phyloP scores from a whole-genome alignment of 352 stramenopile genomes.

The Globisporangium uncinulatum region DNA sequence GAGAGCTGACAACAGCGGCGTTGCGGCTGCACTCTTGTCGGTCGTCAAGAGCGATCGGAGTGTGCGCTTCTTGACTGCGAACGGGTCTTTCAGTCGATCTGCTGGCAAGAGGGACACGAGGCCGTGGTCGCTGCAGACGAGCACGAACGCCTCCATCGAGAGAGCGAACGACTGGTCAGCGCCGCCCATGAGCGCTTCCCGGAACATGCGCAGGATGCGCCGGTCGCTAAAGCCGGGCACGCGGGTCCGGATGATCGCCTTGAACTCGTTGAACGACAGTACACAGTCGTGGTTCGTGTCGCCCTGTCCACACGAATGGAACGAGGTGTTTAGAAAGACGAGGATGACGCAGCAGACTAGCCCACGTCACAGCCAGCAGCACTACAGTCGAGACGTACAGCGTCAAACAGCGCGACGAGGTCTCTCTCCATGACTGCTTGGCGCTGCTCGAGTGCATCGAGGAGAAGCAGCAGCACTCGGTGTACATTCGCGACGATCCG shows the following conservation, averaged over 20 bases:
- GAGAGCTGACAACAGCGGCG: constrained; percentile 1
- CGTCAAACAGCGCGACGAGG: constrained; percentile 47
- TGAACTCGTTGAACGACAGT: constrained; percentile 64
- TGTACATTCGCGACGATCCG: constrained; percentile 57
- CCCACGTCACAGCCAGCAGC: background rate
- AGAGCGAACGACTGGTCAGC: constrained; percentile 65
- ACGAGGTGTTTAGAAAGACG: constrained; percentile 7
- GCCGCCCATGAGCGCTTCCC: constrained; percentile 57
- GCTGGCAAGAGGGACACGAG: constrained; percentile 59
- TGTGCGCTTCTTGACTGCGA: constrained; percentile 5
- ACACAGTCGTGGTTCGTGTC: constrained; percentile 73
- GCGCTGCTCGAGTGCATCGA: constrained; percentile 54
- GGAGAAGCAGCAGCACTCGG: constrained; percentile 45
- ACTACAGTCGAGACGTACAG: constrained; percentile 15
- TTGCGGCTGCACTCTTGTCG: background rate
- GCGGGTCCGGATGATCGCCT: constrained; percentile 47
- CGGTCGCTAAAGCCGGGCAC: constrained; percentile 61
- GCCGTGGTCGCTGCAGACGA: constrained; percentile 67
- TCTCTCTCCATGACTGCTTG: constrained; percentile 47
- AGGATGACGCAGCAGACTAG: background rate
- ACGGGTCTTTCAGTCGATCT: constrained; percentile 51
- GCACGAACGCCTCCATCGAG: constrained; percentile 63
- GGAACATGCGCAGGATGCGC: constrained; percentile 71
- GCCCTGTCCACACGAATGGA: constrained; percentile 12
- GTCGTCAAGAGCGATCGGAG: too few relatives aligned